phyloP scores from a whole-genome alignment of 192 early-diverging fungal species.

The Geranomyces variabilis region DNA sequence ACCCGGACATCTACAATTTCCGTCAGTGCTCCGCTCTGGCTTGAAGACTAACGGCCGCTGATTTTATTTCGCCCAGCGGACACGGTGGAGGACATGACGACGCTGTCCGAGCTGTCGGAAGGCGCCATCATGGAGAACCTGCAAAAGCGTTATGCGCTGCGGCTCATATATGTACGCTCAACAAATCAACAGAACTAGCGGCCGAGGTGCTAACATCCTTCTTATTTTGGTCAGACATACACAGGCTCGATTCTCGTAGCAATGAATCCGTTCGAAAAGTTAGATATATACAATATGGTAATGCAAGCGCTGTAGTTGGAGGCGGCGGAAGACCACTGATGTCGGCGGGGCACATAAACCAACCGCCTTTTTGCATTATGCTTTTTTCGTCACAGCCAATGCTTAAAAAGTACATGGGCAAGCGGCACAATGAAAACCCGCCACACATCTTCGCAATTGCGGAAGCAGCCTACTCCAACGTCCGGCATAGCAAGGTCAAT shows the following conservation, averaged over 20 bases:
- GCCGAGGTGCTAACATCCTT: neutral
- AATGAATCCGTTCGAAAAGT: slow-evolving; percentile 53
- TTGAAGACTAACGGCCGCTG: neutral
- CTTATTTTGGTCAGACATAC: slow-evolving; percentile 44
- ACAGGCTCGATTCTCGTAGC: slow-evolving; percentile 60
- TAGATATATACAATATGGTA: slow-evolving; percentile 53
- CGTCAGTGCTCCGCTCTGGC: no score
- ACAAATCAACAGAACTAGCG: neutral
- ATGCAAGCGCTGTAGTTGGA: neutral
- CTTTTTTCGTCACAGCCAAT: slow-evolving; percentile 6
- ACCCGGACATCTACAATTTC: no score
- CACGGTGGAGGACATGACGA: slow-evolving; percentile 82
- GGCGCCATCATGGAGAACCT: slow-evolving; percentile 91
- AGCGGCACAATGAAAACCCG: slow-evolving; percentile 44
- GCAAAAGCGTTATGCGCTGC: slow-evolving; percentile 78
- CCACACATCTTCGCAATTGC: slow-evolving; percentile 63
- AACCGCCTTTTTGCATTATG: slow-evolving; percentile 22
- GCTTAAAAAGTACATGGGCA: slow-evolving; percentile 46
- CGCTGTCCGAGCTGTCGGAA: slow-evolving; percentile 91
- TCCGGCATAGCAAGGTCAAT: slow-evolving; percentile 43
- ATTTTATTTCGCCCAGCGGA: slow-evolving; percentile 15
- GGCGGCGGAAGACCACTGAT: neutral
- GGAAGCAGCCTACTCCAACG: slow-evolving; percentile 51
- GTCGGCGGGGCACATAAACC: no score
- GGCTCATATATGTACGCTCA: slow-evolving; percentile 83